Base-by-base conservation (phyloP, 2,329 filamentous ascomycete species). In the Fusarium udum region DNA sequence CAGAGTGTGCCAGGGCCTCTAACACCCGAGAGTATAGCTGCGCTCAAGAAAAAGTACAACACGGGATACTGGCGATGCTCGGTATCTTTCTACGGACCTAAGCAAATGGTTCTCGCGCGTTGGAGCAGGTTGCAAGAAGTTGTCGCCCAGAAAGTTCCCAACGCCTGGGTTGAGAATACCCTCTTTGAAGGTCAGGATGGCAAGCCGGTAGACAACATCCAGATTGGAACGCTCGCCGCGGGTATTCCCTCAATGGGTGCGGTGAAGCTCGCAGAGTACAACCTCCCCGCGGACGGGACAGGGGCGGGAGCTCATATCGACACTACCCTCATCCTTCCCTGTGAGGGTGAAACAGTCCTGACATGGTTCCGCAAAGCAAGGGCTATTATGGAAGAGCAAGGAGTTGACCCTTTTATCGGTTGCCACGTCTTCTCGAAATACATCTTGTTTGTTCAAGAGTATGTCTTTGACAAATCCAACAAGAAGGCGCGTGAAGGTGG, bases 401-500 rank as follows among this genome's bases (percentile, higher is more conserved):
- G 48, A 6, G 56, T 68, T 39, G 65, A 68, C 26, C 55, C 55
- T 24, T 64, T 64, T 11, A 60, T 60, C 42, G 65, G 61, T 12
- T 64, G 61, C 9, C 61, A 64, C 43, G 55, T 68, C 40, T 61
- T 61, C 36, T 60, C 61, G 42, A 60, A 61, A 31, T 61, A 68
- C n/a, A 64, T 68, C 26, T 31, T 68, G 18, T 64, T 68, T 56
- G 55, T 64, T 40, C 55, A 64, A 3, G 55, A 61, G 31, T 64
- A 64, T 28, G 65, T 64, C 16, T 64, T 64, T 45, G 65, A 68
- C 43, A 64, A 68, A 42, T 61, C 40, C 32, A 61, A 52, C 32
- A 42, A 42, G 14, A 42, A 10, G 6, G 14, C 40, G 6, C 40
- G 40, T 7, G 40, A 42, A 42, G 40, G 22, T 16, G 40, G 40